A percentile compares a stretch with the other conserved stretches of the same genome.
Evolutionary conservation across 768 basidiomycete genomes (phyloP).

Genomic region (Rhizopogon vinicolor): DNA sequence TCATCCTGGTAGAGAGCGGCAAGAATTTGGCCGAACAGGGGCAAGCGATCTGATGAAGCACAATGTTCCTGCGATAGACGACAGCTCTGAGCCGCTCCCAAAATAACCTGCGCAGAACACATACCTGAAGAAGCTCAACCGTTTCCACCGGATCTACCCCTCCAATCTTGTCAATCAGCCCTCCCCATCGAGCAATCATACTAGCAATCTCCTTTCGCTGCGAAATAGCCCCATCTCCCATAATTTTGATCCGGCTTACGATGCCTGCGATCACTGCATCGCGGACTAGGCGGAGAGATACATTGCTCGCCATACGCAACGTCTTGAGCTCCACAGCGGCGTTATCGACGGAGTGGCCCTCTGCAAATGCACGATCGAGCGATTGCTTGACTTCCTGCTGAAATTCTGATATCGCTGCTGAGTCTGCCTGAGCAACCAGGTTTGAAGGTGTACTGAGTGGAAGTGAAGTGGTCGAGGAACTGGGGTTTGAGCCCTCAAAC

Average conservation of each 20-base stretch:
- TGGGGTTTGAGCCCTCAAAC: conserved; percentile 26
- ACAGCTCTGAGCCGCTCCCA: neutral
- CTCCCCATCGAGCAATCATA: conserved; percentile 77
- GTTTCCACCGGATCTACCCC: conserved; percentile 82
- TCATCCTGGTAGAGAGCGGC: conserved; percentile 89
- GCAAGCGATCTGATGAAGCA: conserved; percentile 54
- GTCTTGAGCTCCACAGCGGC: conserved; percentile 94
- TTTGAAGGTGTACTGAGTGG: conserved; percentile 36
- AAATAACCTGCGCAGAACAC: conserved; percentile 8
- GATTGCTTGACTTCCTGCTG: conserved; percentile 73
- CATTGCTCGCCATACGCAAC: conserved; percentile 94
- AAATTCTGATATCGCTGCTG: conserved; percentile 65
- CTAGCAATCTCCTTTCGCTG: conserved; percentile 64
- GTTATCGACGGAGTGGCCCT: conserved; percentile 89
- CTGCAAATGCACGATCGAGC: conserved; percentile 87
- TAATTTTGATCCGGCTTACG: conserved; percentile 64
- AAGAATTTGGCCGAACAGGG: conserved; percentile 81
- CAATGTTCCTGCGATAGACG: conserved; percentile 50
- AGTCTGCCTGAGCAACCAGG: conserved; percentile 31
- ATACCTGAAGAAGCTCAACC: conserved; percentile 72
- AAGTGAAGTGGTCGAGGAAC: conserved; percentile 47
- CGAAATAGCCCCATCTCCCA: conserved; percentile 47
- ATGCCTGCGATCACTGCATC: conserved; percentile 87
- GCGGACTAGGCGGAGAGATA: conserved; percentile 77
- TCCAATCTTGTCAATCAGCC: conserved; percentile 74